Evolutionary conservation across 1,139 yeast genomes (phyloP).

Genomic region (Yamadazyma trypodendri): DNA sequence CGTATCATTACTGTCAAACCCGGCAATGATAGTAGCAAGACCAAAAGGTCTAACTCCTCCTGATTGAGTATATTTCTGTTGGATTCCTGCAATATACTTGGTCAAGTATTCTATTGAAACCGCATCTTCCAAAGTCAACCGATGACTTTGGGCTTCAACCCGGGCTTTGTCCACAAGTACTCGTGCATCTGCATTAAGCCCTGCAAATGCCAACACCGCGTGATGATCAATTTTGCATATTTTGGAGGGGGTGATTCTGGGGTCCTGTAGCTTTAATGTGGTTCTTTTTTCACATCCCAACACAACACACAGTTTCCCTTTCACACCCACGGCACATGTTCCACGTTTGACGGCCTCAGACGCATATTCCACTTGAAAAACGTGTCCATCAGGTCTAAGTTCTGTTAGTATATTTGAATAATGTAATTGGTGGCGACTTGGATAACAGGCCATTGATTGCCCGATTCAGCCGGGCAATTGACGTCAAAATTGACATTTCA

Average conservation of each 20-base stretch:
- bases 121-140: conserved; percentile 89
- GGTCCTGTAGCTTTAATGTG: conserved; percentile 91
- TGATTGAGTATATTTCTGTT: conserved; percentile 95
- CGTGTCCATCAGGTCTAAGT: conserved; percentile 94
- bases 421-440: conserved; percentile 3
- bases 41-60: conserved; percentile 98
- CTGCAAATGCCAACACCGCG: conserved; percentile 92
- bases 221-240: conserved; percentile 91
- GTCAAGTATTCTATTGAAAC: conserved; percentile 91
- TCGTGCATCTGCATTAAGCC: conserved; percentile 96
- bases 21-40: conserved; percentile 91
- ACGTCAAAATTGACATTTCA: no score
- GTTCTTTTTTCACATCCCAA: conserved; percentile 97
- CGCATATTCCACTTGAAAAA: conserved; percentile 98
- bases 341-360: conserved; percentile 98
- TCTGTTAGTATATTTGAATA: conserved; percentile 10
- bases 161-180: conserved; percentile 93
- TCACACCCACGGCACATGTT: conserved; percentile 96
- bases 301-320: conserved; percentile 85
- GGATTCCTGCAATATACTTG: conserved; percentile 93
- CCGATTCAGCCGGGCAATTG: neutral
- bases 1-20: conserved; percentile 83
- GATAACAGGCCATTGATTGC: neutral
- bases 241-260: conserved; percentile 92
- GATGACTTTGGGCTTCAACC: conserved; percentile 96